Percentiles rank a stretch among this genome's conserved stretches.
Conservation (phyloP, 495 filamentous ascomycete species). For the Aspergillus indologenus region DNA sequence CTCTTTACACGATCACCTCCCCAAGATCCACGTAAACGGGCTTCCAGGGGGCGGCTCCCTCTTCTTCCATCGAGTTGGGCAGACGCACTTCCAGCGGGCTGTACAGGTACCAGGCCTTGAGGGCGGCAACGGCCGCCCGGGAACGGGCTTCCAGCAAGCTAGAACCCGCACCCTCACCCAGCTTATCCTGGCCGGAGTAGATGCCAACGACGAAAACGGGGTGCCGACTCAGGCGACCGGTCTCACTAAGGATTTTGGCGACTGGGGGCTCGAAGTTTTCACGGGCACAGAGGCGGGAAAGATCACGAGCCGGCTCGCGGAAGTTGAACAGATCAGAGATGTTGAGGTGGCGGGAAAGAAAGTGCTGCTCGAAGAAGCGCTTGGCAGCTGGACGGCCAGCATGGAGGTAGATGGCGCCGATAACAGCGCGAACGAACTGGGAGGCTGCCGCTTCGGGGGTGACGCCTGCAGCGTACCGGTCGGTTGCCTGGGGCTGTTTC, state of each 20-base stretch:
- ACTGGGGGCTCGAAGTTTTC: conserved; percentile 88
- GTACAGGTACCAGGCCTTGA: conserved; percentile 96
- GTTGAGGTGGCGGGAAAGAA: conserved; percentile 76
- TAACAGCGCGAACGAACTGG: conserved; percentile 72
- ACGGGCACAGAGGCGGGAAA: conserved; percentile 72
- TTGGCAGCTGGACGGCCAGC: conserved; percentile 65
- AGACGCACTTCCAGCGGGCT: conserved; percentile 68
- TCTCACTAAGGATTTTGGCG: conserved; percentile 82
- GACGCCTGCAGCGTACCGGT: conserved; percentile 28
- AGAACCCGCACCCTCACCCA: conserved; percentile 79
- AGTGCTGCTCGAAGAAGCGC: conserved; percentile 76
- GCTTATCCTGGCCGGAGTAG: conserved; percentile 79
- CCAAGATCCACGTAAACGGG: conserved; percentile 86
- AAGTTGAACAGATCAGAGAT: conserved; percentile 77
- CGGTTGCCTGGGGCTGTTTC: conserved; percentile 13
- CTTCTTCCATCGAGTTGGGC: conserved; percentile 76
- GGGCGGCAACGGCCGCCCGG: conserved; percentile 73
- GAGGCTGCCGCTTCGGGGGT: conserved; percentile 52
- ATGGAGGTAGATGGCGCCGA: conserved; percentile 84
- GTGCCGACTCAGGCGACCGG: conserved; percentile 72
- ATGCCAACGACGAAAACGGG: conserved; percentile 96
- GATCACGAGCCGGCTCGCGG: conserved; percentile 73
- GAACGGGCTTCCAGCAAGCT: conserved; percentile 73
- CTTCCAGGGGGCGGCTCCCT: conserved; percentile 64
- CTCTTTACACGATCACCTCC: conserved; percentile 72